phyloP scores from a whole-genome alignment of 495 filamentous ascomycete species.

The Astrothelium macrocarpum region DNA sequence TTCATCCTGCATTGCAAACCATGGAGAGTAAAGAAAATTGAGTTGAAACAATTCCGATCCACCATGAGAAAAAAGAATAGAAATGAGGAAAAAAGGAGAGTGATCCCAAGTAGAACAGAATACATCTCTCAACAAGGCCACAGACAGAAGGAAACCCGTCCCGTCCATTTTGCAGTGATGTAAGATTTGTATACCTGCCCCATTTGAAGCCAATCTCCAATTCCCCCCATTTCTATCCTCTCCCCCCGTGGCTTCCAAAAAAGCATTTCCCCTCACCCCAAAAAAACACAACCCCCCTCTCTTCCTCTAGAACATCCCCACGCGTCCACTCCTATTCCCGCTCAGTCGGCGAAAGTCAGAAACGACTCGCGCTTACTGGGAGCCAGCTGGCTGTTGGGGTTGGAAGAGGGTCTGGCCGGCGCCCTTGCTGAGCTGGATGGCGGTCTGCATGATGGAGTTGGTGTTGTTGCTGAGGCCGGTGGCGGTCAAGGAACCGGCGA shows the following conservation, averaged over 20 bases:
- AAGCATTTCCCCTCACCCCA: not conserved
- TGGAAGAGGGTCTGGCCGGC: not conserved
- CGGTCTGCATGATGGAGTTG: not conserved
- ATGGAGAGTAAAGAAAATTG: not conserved
- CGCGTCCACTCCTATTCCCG: too few species aligned
- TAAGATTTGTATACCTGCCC: not conserved
- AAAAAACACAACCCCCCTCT: too few species aligned
- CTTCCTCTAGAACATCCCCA: too few species aligned
- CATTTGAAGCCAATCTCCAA: not conserved
- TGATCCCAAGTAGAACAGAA: not conserved
- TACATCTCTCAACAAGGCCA: not conserved
- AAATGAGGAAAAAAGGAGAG: not conserved
- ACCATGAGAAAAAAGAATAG: not conserved
- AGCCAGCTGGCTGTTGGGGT: not conserved
- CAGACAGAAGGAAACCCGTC: constrained; percentile 5
- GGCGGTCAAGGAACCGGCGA: not conserved
- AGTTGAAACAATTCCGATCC: not conserved
- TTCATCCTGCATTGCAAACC: not conserved
- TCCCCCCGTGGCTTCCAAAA: not conserved
- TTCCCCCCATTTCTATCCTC: not conserved
- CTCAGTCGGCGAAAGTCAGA: too few species aligned
- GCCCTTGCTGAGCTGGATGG: constrained; percentile 2
- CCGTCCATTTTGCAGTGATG: constrained; percentile 6
- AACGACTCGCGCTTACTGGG: too few species aligned
- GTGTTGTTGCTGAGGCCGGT: constrained; percentile 5